phyloP scores from a whole-genome alignment of 2,329 filamentous ascomycete genomes.

The Epichloe sibirici region DNA sequence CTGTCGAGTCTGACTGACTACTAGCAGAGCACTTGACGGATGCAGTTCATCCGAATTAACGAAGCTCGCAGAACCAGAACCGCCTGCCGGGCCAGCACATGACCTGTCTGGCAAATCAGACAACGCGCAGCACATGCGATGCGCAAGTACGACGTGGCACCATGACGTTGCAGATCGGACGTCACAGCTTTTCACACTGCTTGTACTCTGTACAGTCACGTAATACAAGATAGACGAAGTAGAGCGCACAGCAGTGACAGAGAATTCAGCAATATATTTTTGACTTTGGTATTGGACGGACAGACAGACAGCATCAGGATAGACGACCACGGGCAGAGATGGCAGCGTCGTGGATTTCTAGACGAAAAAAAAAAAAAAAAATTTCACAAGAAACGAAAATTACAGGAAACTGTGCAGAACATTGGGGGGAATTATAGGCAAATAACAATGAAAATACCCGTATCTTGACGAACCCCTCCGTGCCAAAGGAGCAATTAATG shows the following conservation, averaged over 20 bases:
- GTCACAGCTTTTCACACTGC: neutral
- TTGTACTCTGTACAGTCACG: neutral
- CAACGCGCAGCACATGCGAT: neutral
- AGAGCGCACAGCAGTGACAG: neutral
- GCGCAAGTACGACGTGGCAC: neutral
- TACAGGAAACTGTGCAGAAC: neutral
- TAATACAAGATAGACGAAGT: neutral
- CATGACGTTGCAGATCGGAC: neutral
- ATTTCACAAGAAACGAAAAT: neutral
- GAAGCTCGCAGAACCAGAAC: neutral
- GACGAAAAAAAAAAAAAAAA: neutral
- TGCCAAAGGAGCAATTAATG: neutral
- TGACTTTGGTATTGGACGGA: conserved; percentile 1
- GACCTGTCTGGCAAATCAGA: neutral
- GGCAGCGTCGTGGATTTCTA: conserved; percentile 2
- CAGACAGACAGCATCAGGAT: neutral
- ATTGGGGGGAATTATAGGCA: neutral
- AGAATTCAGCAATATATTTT: neutral
- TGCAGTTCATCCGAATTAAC: neutral
- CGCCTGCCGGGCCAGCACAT: neutral
- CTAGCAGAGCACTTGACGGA: neutral
- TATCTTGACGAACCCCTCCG: neutral
- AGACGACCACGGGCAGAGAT: neutral
- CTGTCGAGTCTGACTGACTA: too few relatives aligned
- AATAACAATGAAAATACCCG: neutral